Evolutionary conservation across 2,329 filamentous ascomycete genomes (phyloP), one percentile per base, ranked within the genome.

Genomic region (Emericellopsis atlantica): DNA sequence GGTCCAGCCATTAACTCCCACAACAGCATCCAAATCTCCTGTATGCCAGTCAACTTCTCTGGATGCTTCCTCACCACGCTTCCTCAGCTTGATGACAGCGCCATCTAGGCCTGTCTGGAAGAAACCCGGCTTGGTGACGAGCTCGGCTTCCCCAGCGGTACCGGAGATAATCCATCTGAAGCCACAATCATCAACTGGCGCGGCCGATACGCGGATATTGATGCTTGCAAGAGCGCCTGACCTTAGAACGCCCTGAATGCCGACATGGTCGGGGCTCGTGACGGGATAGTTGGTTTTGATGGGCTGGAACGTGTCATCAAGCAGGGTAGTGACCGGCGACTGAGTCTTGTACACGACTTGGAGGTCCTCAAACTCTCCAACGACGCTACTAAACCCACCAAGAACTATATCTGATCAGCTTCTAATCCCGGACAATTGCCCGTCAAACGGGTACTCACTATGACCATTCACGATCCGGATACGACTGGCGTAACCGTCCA

Each of bases 81-180:
- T 21, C 18, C 18, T 21, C 18, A 21, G 18, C 18, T 5, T 21
- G 18, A 21, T 21, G 18, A 21, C 18, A 4, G 18, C 18, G 18
- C 18, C 18, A 21, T 21, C 18, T 21, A 21, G 18, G 18, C 18
- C 18, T 21, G 18, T 21, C 18, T 21, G 18, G 18, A 21, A 21
- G 18, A 21, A 21, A 5, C 18, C 18, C 18, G 18, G 18, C 18
- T 21, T 21, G 18, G 18, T 21, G 18, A 21, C 18, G 4, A 57
- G 32, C 37, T 56, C 53, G 14, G 60, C 48, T 48, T 61, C 58
- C 1, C 60, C 61, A 39, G 60, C 48, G 6, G 54, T 59, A 14
- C 60, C 61, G 2, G 55, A 53, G 42, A 64, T 62, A 23, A 54
- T 43, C 59, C 60, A 64, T 12, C 51, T 51, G 18, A 56, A 39